phyloP scores from a whole-genome alignment of 2,329 filamentous ascomycete genomes.

The Ophiostoma australiae region DNA sequence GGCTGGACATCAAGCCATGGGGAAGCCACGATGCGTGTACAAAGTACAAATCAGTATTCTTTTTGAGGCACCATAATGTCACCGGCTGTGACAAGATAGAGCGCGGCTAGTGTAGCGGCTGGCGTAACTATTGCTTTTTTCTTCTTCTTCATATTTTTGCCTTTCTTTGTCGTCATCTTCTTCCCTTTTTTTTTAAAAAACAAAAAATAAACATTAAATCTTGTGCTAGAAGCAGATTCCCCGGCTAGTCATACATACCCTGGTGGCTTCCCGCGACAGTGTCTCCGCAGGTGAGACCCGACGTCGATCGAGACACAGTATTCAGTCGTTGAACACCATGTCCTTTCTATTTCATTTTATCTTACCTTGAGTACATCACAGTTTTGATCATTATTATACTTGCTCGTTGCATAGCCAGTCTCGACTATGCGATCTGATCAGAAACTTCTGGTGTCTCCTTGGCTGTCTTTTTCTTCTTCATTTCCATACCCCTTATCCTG shows the following conservation, averaged over 20 bases:
- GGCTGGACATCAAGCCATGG: background rate
- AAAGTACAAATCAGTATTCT: background rate
- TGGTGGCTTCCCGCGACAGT: background rate
- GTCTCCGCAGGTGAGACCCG: background rate
- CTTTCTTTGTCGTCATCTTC: background rate
- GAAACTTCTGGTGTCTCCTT: slow-evolving; percentile 1
- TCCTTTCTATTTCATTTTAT: background rate
- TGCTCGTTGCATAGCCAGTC: background rate
- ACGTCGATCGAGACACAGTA: background rate
- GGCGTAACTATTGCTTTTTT: background rate
- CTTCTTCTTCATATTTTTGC: background rate
- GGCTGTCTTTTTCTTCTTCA: background rate
- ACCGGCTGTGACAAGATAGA: background rate
- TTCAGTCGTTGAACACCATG: background rate
- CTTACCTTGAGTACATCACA: no score
- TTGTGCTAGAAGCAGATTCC: background rate
- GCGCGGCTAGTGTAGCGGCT: background rate
- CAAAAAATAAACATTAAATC: background rate
- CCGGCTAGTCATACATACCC: background rate
- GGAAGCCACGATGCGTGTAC: background rate
- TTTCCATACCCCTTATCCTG: slow-evolving; percentile 2
- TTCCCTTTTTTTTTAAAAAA: background rate
- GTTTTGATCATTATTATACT: background rate
- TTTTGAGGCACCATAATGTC: background rate
- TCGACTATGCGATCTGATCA: slow-evolving; percentile 12